phyloP scores from a whole-genome alignment of 805 yeast species.

The Metschnikowia lunata region DNA sequence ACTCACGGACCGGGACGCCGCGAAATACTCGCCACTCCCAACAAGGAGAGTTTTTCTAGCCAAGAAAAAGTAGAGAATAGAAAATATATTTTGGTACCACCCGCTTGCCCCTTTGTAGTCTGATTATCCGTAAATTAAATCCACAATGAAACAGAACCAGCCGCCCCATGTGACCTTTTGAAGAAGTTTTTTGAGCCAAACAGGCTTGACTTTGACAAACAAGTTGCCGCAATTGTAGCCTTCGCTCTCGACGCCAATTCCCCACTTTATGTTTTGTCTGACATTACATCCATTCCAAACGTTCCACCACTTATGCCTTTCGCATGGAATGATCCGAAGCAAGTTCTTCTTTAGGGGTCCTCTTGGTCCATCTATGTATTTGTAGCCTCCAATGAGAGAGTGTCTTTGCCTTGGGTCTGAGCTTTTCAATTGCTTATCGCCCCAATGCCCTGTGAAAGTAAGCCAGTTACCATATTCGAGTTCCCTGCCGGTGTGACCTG shows the following conservation, averaged over 20 bases:
- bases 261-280: constrained; percentile 67
- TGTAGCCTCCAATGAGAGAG: constrained; percentile 82
- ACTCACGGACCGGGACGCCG: too few relatives aligned
- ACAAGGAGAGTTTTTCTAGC: too few relatives aligned
- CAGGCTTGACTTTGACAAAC: constrained; percentile 50
- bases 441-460: constrained; percentile 83
- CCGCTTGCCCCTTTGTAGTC: too few relatives aligned
- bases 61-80: too few relatives aligned
- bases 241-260: constrained; percentile 85
- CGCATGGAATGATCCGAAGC: constrained; percentile 68
- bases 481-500: constrained; percentile 51
- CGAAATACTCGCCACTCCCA: too few relatives aligned
- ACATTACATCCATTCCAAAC: constrained; percentile 79
- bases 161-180: constrained; percentile 60
- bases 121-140: constrained; percentile 42
- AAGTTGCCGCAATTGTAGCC: constrained; percentile 76
- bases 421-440: constrained; percentile 65
- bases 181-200: constrained; percentile 44
- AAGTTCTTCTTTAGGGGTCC: constrained; percentile 86
- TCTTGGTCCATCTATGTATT: constrained; percentile 85
- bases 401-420: constrained; percentile 77
- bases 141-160: constrained; percentile 51
- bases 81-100: too few relatives aligned
- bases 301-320: constrained; percentile 90
- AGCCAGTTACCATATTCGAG: constrained; percentile 68